These are phyloP conservation scores for Neurospora sp. DNA, from an alignment of 495 filamentous ascomycete species.

Conservation along the genomic window DNA sequence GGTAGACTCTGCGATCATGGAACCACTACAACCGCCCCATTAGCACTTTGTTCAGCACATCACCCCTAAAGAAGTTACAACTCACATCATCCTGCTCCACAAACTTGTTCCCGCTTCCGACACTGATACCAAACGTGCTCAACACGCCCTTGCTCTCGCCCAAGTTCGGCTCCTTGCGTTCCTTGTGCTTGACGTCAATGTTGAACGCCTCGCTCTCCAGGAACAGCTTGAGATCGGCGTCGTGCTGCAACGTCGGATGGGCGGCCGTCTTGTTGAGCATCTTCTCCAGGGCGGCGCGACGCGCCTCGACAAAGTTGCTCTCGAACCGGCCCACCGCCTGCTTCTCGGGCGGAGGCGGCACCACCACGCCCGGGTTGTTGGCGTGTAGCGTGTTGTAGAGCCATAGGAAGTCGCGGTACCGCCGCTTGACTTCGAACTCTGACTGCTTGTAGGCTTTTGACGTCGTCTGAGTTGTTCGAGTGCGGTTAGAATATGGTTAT, in stretches of 20 bases:
- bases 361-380: constrained; percentile 90
- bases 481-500: not conserved
- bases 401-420: constrained; percentile 96
- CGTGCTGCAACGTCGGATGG: constrained; percentile 86
- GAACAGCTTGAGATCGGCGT: constrained; percentile 89
- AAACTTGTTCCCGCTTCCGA: constrained; percentile 72
- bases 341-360: constrained; percentile 95
- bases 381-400: constrained; percentile 87
- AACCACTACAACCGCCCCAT: constrained; percentile 59
- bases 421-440: constrained; percentile 83
- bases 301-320: constrained; percentile 88
- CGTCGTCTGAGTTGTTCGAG: constrained; percentile 52
- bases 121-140: constrained; percentile 67
- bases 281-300: constrained; percentile 81
- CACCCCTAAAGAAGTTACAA: constrained; percentile 7
- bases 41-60: not conserved
- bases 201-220: constrained; percentile 93
- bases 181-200: constrained; percentile 95
- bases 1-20: constrained; percentile 87
- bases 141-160: constrained; percentile 90
- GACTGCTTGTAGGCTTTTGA: constrained; percentile 89
- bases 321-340: constrained; percentile 95
- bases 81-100: constrained; percentile 94
- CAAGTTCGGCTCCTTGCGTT: constrained; percentile 75
- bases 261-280: constrained; percentile 94